Conservation (phyloP, 2,329 filamentous ascomycete species). For the Coniochaeta sp. region DNA sequence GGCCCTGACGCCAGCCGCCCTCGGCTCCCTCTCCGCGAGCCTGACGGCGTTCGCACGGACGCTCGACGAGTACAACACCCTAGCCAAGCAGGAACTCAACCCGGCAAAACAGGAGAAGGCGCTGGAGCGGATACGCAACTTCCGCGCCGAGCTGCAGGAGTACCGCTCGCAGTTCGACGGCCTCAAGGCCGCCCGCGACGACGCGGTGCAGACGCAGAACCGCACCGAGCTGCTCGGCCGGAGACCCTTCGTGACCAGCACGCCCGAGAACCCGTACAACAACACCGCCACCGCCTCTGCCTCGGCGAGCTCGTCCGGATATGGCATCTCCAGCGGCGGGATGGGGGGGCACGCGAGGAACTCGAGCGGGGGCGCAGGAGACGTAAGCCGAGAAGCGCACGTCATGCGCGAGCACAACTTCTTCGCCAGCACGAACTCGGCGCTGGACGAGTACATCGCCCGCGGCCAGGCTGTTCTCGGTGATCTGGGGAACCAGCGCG, state of each 20-base stretch:
- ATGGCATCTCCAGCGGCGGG: constrained; percentile 10
- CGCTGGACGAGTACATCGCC: constrained; percentile 90
- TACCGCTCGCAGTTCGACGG: constrained; percentile 72
- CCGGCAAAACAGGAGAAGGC: constrained; percentile 89
- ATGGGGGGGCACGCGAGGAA: constrained; percentile 26
- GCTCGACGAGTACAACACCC: constrained; percentile 81
- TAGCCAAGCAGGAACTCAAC: constrained; percentile 84
- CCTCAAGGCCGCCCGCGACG: constrained; percentile 71
- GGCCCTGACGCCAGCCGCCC: constrained; percentile 47
- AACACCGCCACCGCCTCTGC: constrained; percentile 35
- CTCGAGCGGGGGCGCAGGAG: constrained; percentile 26
- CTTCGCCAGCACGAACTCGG: constrained; percentile 71
- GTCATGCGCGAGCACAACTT: constrained; percentile 87
- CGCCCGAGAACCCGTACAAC: constrained; percentile 89
- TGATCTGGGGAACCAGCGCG: constrained; percentile 81
- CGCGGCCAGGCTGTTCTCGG: constrained; percentile 83
- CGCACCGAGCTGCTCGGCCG: constrained; percentile 79
- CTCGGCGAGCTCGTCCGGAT: constrained; percentile 15
- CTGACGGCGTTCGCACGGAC: constrained; percentile 71
- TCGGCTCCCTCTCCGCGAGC: constrained; percentile 66
- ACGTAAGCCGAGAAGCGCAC: constrained; percentile 65
- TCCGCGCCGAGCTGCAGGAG: constrained; percentile 73
- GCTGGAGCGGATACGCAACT: constrained; percentile 74
- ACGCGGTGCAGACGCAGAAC: constrained; percentile 58
- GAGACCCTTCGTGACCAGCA: constrained; percentile 69